Evolutionary conservation across 352 stramenopile genomes (phyloP), one percentile per base, ranked within the genome.

Genomic region (Globisporangium yorkense): DNA sequence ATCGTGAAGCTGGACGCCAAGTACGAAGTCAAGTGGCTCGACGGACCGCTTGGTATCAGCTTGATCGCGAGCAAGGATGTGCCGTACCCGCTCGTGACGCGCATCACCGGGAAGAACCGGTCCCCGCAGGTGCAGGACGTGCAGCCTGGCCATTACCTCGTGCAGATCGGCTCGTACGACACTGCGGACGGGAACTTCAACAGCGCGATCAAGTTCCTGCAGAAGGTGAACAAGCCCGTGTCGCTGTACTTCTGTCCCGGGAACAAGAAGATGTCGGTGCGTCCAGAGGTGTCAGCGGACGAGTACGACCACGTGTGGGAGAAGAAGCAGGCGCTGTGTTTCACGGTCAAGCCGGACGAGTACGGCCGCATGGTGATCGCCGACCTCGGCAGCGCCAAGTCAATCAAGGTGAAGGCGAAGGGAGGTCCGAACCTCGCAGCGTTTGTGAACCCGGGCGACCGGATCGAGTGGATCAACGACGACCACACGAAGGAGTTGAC

Each of bases 231-330:
- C 61, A 95, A 95, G 56, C 85, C 85, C 0, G 85, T 92, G 29
- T 89, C 81, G 24, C 64, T 95, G 6, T 93, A 74, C 63, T 95
- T 95, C 49, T 92, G 81, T 27, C 85, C 85, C 1, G 79, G 84
- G 50, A 88, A 87, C 62, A 90, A 92, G 56, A 89, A 91, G 59
- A 52, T 79, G 27, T 93, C 83, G 18, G 69, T 74, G 20, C 85
- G 83, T 3, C 85, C 85, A 6, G 83, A 95, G 1, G 54, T 80
- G 1, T 61, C 67, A 0, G 68, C 69, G 4, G 82, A 95, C 53
- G 85, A 95, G 49, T 95, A 92, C 52, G 85, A 95, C 29, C 85
- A 95, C 50, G 69, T 89, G 15, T 95, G 85, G 85, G 85, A 95
- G 57, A 95, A 95, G 76, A 95, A 95, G 61, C 85, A 95, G 41